Conservation (phyloP, 2,329 filamentous ascomycete species). For the Penicillium sp. region DNA sequence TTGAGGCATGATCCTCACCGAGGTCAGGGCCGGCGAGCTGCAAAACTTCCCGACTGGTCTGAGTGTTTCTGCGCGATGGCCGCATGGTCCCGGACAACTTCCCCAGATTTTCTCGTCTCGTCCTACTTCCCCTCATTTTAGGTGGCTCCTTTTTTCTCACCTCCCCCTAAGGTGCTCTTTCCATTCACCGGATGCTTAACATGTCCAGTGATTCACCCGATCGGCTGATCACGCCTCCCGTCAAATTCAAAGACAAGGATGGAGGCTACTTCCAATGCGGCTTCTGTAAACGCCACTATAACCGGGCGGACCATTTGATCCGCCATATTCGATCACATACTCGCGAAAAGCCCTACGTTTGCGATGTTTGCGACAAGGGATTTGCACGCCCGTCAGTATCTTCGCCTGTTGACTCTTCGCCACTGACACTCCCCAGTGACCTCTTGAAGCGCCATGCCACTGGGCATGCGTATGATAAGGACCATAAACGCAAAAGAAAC, state of each 20-base stretch:
- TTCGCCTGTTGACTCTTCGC: not conserved
- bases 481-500: constrained; percentile 29
- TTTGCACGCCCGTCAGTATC: constrained; percentile 32
- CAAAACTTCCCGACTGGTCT: not conserved
- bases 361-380: constrained; percentile 32
- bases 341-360: constrained; percentile 34
- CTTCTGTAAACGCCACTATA: constrained; percentile 53
- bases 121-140: not conserved
- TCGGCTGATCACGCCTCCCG: not conserved
- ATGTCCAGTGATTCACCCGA: constrained; percentile 16
- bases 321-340: constrained; percentile 52
- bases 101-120: constrained; percentile 7
- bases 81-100: not conserved
- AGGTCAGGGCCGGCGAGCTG: not conserved
- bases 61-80: not conserved
- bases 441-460: constrained; percentile 53
- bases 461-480: constrained; percentile 34
- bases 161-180: not conserved
- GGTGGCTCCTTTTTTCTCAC: not conserved
- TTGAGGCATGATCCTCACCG: not conserved
- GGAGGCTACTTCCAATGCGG: constrained; percentile 49
- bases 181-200: not conserved
- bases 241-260: constrained; percentile 18
- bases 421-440: constrained; percentile 32
- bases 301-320: constrained; percentile 53